Base-by-base conservation (phyloP, 257 asterid genomes). In the Dorcoceras hygrometricum region DNA sequence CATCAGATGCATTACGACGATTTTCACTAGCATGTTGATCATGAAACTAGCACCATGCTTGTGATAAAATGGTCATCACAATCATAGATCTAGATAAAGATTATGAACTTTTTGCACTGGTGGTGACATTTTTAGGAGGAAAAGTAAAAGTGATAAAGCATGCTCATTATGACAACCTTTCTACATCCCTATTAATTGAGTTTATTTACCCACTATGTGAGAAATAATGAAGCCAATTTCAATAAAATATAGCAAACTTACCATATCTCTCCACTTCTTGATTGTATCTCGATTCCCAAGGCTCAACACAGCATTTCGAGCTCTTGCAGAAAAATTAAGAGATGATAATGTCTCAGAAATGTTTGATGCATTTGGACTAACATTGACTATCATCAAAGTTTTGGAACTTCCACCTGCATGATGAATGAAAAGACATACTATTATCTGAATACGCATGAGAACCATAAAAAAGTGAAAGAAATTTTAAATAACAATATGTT, bases 231-330 rank as follows among this genome's bases (percentile, higher is more conserved):
- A 57, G 58, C 62, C 54, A 63, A 19, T 14, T 22, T 62, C 59
- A 70, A 46, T 57, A 18, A 75, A 63, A 75, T 61, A 43, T 53
- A 56, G 57, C 66, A 71, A 27, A 77, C 99, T 88, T 84, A 94
- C 99, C 62, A 88, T 76, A 81, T 94, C 99, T 88, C 82, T 94
- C 97, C 97, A 94, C 70, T 90, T 94, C 81, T 84, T 85, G 63
- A 90, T 89, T 48, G 99, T 90, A 77, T 94, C 99, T 73, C 96
- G 91, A 76, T 84, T 89, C 32, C 99, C 99, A 67, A 94, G 96
- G 85, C 96, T 88, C 83, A 88, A 59, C 71, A 67, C 65, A 23
- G 96, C 85, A 82, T 84, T 94, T 71, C 96, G 86, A 58, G 97
- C 96, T 84, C 99, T 87, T 68, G 99, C 79, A 76, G 96, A 81